These are phyloP conservation scores for Gamarada debralockiae DNA, from an alignment of 495 filamentous ascomycete species.

Conservation along the genomic window DNA sequence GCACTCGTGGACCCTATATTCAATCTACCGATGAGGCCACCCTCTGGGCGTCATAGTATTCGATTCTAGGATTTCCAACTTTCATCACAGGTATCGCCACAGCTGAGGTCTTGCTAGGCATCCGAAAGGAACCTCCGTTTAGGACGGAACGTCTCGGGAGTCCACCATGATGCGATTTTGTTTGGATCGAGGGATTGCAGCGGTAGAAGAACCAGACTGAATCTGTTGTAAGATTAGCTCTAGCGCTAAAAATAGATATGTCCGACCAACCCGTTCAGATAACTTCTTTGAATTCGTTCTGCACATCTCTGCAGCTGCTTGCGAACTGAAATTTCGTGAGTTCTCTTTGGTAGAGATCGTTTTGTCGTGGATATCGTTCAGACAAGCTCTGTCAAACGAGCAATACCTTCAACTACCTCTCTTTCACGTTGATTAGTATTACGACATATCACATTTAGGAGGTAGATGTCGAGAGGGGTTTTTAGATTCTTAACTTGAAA, in stretches of 20 bases:
- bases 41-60: conserved; percentile 1
- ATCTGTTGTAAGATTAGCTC: neutral
- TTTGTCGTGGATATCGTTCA: conserved; percentile 7
- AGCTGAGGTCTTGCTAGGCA: conserved; percentile 1
- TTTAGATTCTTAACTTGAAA: no score
- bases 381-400: no score
- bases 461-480: no score
- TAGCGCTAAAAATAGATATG: conserved; percentile 1
- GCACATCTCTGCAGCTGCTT: conserved; percentile 6
- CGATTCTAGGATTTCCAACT: conserved; percentile 7
- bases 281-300: conserved; percentile 11
- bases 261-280: conserved; percentile 3
- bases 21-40: conserved; percentile 3
- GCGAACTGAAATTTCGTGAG: conserved; percentile 7
- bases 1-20: conserved; percentile 1
- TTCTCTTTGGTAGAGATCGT: conserved; percentile 1
- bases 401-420: no score
- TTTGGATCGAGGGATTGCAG: conserved; percentile 2
- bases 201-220: neutral
- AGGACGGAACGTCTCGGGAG: neutral
- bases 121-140: conserved; percentile 1
- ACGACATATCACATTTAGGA: no score
- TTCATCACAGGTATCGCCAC: conserved; percentile 2
- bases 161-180: conserved; percentile 4
- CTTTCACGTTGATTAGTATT: no score